phyloP scores from a whole-genome alignment of 371 early-diverging fungal species.

The Rhizopus delemar region DNA sequence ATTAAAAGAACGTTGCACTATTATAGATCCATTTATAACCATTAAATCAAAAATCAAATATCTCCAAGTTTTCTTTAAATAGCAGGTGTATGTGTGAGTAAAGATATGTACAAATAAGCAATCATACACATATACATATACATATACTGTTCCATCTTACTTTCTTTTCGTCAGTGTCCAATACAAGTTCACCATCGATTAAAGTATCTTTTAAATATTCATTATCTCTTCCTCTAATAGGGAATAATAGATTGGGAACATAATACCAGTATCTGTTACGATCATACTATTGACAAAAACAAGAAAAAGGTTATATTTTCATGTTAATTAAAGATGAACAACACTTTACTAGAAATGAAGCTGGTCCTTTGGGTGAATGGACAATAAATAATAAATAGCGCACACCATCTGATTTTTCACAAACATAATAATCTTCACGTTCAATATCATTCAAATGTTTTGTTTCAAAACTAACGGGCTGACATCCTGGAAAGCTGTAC shows the following conservation, averaged over 20 bases:
- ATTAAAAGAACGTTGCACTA: conserved; percentile 63
- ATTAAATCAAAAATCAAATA: conserved; percentile 74
- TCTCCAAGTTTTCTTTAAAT: conserved; percentile 54
- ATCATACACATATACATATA: not conserved
- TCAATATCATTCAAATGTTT: conserved; percentile 68
- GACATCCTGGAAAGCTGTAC: conserved; percentile 84
- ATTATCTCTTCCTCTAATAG: conserved; percentile 50
- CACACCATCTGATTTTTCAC: conserved; percentile 89
- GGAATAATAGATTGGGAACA: conserved; percentile 65
- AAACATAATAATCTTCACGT: conserved; percentile 84
- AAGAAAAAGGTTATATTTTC: not conserved
- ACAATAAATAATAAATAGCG: conserved; percentile 72
- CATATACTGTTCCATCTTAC: conserved; percentile 26
- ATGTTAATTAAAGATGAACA: not conserved
- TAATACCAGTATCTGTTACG: conserved; percentile 67
- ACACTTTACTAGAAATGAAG: conserved; percentile 61
- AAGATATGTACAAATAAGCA: not conserved
- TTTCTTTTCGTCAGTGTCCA: conserved; percentile 58
- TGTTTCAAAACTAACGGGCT: conserved; percentile 77
- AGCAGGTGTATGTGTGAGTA: not conserved
- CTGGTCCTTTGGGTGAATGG: conserved; percentile 57
- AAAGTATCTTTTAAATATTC: conserved; percentile 72
- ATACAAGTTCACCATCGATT: conserved; percentile 78
- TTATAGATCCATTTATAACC: conserved; percentile 57
- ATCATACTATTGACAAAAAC: conserved; percentile 57